Evolutionary conservation across 352 stramenopile species (phyloP).

Genomic region (Globisporangium parvum): DNA sequence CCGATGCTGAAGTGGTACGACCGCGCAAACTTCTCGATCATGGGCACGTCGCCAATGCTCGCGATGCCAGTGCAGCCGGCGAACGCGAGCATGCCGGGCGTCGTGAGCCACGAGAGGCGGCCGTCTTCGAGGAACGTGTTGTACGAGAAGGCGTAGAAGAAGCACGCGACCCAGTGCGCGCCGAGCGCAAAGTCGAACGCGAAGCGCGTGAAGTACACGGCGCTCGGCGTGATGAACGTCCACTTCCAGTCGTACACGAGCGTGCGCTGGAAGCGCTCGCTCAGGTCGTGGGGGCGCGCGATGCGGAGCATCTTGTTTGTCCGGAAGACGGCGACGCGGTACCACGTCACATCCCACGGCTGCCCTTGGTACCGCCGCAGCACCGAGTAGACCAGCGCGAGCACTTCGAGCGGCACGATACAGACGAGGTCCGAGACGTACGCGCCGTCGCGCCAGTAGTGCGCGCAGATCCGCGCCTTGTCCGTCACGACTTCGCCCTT

Average conservation of each 20-base stretch:
- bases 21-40: slow-evolving; percentile 21
- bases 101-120: slow-evolving; percentile 13
- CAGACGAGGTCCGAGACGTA: slow-evolving; percentile 25
- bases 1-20: slow-evolving; percentile 36
- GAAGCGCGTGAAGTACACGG: slow-evolving; percentile 15
- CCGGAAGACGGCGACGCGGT: slow-evolving; percentile 15
- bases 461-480: slow-evolving; percentile 13
- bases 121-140: slow-evolving; percentile 15
- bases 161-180: slow-evolving; percentile 22
- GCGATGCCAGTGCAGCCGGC: slow-evolving; percentile 11
- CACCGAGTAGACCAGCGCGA: slow-evolving; percentile 8
- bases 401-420: slow-evolving; percentile 24
- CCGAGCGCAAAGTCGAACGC: slow-evolving; percentile 20
- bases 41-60: slow-evolving; percentile 16
- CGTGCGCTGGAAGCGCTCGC: slow-evolving; percentile 13
- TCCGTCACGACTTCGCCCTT: slow-evolving; percentile 28
- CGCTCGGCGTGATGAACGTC: slow-evolving; percentile 6
- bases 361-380: neutral
- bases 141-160: slow-evolving; percentile 19
- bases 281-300: slow-evolving; percentile 15
- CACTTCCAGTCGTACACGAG: slow-evolving; percentile 17
- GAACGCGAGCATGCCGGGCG: slow-evolving; percentile 26
- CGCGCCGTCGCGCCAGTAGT: slow-evolving; percentile 28
- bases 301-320: slow-evolving; percentile 18
- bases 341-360: slow-evolving; percentile 10